phyloP scores from a whole-genome alignment of 2,329 filamentous ascomycete genomes.

The Venturia aucupariae region DNA sequence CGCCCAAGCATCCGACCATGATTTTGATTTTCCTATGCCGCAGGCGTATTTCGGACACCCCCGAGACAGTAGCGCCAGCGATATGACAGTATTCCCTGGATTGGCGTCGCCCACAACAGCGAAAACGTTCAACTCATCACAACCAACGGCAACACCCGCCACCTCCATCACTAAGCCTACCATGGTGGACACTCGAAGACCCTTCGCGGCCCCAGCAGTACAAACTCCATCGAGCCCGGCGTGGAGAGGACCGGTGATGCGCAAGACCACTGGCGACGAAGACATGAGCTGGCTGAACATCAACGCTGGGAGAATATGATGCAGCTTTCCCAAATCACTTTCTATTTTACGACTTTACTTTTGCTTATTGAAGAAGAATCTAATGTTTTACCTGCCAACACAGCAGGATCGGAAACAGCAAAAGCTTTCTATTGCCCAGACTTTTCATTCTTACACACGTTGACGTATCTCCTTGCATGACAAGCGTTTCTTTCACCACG shows the following conservation, averaged over 20 bases:
- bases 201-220: neutral
- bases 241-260: slow-evolving; percentile 7
- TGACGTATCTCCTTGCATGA: slow-evolving; percentile 4
- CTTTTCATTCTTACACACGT: neutral
- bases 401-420: neutral
- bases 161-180: neutral
- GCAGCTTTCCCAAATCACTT: neutral
- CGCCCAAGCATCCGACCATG: neutral
- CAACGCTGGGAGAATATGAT: slow-evolving; percentile 32
- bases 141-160: neutral
- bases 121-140: neutral
- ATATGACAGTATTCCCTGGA: slow-evolving; percentile 25
- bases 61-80: slow-evolving; percentile 3
- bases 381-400: neutral
- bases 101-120: neutral
- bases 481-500: slow-evolving; percentile 6
- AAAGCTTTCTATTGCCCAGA: neutral
- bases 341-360: neutral
- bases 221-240: neutral
- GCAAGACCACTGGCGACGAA: slow-evolving; percentile 23
- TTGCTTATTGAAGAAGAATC: neutral
- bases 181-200: neutral
- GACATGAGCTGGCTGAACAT: slow-evolving; percentile 80
- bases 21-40: slow-evolving; percentile 5
- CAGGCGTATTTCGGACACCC: neutral